Evolutionary conservation across 345 rosid genomes (phyloP), one percentile per base, ranked within the genome.

Genomic region (Viola odorata): DNA sequence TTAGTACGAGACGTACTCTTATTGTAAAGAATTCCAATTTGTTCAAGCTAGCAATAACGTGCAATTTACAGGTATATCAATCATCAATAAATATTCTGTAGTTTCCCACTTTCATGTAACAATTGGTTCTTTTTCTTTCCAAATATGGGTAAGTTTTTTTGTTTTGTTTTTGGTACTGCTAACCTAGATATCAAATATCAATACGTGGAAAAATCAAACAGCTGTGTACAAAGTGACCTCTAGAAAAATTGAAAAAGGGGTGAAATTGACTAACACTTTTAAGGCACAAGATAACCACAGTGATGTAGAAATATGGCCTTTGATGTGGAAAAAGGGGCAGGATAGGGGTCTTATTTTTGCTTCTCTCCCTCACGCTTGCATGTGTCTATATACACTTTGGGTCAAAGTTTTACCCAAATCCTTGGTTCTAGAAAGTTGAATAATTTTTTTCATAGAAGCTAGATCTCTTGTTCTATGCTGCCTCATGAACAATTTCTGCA

Each of bases 1-100:
- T 89, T 54, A 91, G 95, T 56, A 68, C 84, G 63, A 84, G 65
- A 73, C 89, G 98, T 70, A 87, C 96, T 11, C 81, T 85, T 64
- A 73, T 56, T 66, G 95, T 91, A 63, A 87, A 89, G 58, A 91
- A 91, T 72, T 74, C 80, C 57, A 87, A 89, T 73, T 76, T 91
- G 77, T 72, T 75, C 73, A 82, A 75, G 76, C 83, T 87, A 48
- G 95, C 92, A 48, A 65, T 75, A 41, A 75, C 66, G 68, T 81
- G 68, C 53, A 85, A 87, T 73, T 66, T 91, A 72, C 95, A 91
- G 96, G 98, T 91, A 72, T 52, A 17, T 47, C 37, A 54, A 47
- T 53, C 12, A 4, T 47, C 12, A 6, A 47, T 4, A 47, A 47
- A 4, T 11, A 7, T 44, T 47, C 11, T 23, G 32, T 2, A 23